phyloP scores from a whole-genome alignment of 108 stramenopile species.

The Discostella pseudostelligera region DNA sequence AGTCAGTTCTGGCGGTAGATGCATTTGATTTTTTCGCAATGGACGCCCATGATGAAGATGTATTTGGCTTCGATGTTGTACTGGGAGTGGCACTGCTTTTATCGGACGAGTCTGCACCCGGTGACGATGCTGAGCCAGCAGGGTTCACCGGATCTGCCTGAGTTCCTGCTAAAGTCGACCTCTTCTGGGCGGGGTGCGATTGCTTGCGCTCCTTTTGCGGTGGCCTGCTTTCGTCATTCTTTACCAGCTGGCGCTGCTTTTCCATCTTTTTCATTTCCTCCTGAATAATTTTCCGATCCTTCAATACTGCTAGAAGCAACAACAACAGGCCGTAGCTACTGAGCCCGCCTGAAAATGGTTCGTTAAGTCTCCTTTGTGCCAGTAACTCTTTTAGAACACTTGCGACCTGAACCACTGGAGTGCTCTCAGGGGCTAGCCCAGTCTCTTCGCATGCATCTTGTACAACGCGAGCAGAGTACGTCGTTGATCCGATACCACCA shows the following conservation, averaged over 20 bases:
- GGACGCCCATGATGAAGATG: conserved; percentile 62
- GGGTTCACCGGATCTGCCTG: too few relatives aligned
- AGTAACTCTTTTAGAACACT: conserved; percentile 91
- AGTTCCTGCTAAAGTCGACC: background rate
- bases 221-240: background rate
- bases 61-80: conserved; percentile 28
- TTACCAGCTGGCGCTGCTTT: conserved; percentile 40
- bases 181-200: background rate
- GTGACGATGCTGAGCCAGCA: conserved; percentile 1
- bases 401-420: conserved; percentile 75
- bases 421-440: conserved; percentile 60
- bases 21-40: conserved; percentile 57
- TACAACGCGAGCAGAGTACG: conserved; percentile 74
- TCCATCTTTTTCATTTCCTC: conserved; percentile 72
- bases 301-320: conserved; percentile 77
- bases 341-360: conserved; percentile 94
- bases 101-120: conserved; percentile 8
- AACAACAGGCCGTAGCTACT: conserved; percentile 93
- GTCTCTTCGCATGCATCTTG: conserved; percentile 72
- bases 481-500: conserved; percentile 89
- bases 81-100: conserved; percentile 22
- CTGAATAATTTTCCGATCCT: conserved; percentile 73
- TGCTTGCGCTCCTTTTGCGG: background rate
- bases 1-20: conserved; percentile 36
- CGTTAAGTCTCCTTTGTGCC: conserved; percentile 86